These are phyloP conservation scores for Termitomyces sp. DNA, from an alignment of 768 basidiomycete genomes.

Conservation along the genomic window DNA sequence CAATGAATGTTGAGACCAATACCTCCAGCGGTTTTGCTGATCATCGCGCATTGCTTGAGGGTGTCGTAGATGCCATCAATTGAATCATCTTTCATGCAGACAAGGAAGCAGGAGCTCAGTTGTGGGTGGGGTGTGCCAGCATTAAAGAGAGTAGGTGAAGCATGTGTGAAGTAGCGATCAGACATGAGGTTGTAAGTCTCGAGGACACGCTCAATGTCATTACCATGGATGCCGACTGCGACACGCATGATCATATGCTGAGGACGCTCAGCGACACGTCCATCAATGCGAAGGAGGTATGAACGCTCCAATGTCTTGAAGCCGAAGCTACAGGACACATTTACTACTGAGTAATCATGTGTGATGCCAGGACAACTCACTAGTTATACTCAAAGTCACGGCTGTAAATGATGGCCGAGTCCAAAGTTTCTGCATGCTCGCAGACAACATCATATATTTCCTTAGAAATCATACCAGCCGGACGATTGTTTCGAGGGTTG, in stretches of 20 bases:
- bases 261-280: conserved; percentile 93
- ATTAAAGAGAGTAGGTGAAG: conserved; percentile 97
- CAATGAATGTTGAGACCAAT: conserved; percentile 96
- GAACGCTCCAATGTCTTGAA: conserved; percentile 99
- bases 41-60: conserved; percentile 97
- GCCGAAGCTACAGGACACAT: conserved; percentile 65
- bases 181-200: conserved; percentile 97
- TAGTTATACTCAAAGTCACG: conserved; percentile 98
- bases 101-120: conserved; percentile 94
- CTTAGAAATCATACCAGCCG: conserved; percentile 89
- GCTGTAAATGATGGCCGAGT: conserved; percentile 96
- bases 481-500: conserved; percentile 89
- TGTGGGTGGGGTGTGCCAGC: conserved; percentile 96
- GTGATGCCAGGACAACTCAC: conserved; percentile 38
- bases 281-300: conserved; percentile 91
- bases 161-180: conserved; percentile 97
- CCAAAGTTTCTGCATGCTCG: conserved; percentile 76
- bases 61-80: conserved; percentile 99
- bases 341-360: neutral
- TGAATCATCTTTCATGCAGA: conserved; percentile 97
- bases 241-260: conserved; percentile 99
- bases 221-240: conserved; percentile 93
- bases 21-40: conserved; percentile 98
- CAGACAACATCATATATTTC: conserved; percentile 81
- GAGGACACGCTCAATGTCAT: conserved; percentile 82